Base-by-base conservation (phyloP, 129 eudicot genomes). In the Helichrysum umbraculigerum region DNA sequence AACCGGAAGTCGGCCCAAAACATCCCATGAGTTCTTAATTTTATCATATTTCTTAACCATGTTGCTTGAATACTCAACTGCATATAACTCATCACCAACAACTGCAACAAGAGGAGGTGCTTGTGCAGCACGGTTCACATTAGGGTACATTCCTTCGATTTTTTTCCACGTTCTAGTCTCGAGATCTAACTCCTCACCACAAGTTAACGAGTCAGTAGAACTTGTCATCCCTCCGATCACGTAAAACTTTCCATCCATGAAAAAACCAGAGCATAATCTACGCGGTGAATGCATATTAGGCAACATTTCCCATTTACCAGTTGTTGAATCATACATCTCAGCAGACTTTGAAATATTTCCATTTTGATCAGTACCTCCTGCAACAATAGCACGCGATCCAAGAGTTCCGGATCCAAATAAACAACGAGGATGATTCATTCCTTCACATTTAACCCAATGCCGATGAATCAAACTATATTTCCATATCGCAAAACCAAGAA, bases 71-170 rank as follows among this genome's bases (percentile, higher is more conserved):
- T 84, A 77, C 37, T 88, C 94, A 37, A 82, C 87, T 7, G 90
- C 90, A 29, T 88, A 88, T 17, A 88, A 76, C 61, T 84, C 79
- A 77, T 88, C 75, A 33, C 76, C 71, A 33, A 88, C 94, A 44
- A 84, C 94, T 29, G 90, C 94, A 65, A 88, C 90, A 37, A 88
- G 88, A 25, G 94, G 94, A 16, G 94, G 94, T 19, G 94, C 88
- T 32, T 82, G 87, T 28, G 88, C 86, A 21, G 87, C 88, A 58
- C 83, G 71, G 54, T 78, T 88, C 39, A 84, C 87, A 35, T 79
- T 80, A 20, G 90, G 88, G 66, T 79, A 88, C 90, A 88, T 88
- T 34, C 85, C 87, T 33, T 82, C 82, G 4, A 86, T 88, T 74
- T 68, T 82, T 77, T 70, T 84, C 94, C 90, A 86, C 30, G 77